Conservation (phyloP, 805 yeast genomes). For the Komagataella phaffii region DNA sequence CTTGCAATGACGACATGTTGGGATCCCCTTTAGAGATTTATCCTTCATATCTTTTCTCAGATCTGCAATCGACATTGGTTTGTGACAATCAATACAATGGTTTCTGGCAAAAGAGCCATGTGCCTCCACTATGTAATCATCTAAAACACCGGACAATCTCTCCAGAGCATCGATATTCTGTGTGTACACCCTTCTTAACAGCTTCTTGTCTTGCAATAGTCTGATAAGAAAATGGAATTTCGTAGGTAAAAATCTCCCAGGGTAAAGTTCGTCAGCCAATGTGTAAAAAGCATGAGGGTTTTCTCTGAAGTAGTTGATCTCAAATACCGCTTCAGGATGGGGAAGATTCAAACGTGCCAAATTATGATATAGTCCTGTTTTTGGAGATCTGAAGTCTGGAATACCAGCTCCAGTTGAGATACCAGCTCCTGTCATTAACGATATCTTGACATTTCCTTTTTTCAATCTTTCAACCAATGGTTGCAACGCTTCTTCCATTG, state of each 20-base stretch:
- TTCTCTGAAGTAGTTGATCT: conserved; percentile 64
- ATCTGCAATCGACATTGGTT: conserved; percentile 33
- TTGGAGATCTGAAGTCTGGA: conserved; percentile 89
- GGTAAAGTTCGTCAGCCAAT: conserved; percentile 74
- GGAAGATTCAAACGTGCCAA: conserved; percentile 64
- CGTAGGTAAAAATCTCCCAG: conserved; percentile 80
- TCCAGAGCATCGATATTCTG: conserved; percentile 93
- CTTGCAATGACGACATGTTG: conserved; percentile 47
- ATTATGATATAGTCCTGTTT: conserved; percentile 80
- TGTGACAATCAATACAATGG: conserved; percentile 69
- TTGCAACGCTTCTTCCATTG: conserved; percentile 12
- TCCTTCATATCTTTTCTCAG: conserved; percentile 26
- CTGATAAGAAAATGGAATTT: conserved; percentile 64
- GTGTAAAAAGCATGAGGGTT: conserved; percentile 78
- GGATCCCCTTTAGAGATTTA: conserved; percentile 24
- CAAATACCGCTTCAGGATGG: conserved; percentile 92
- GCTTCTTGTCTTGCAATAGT: conserved; percentile 49
- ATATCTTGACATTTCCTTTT: conserved; percentile 24
- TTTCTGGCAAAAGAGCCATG: conserved; percentile 87
- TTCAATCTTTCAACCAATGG: conserved; percentile 10
- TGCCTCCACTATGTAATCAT: conserved; percentile 66
- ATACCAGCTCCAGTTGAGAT: conserved; percentile 89
- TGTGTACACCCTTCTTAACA: conserved; percentile 63
- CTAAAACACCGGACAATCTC: conserved; percentile 64
- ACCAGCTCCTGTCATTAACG: conserved; percentile 85